Percentiles rank a stretch among this genome's conserved stretches.
These are phyloP conservation scores for Dactylis glomerata DNA, from an alignment of 176 grass and related monocot species.

Conservation along the genomic window DNA sequence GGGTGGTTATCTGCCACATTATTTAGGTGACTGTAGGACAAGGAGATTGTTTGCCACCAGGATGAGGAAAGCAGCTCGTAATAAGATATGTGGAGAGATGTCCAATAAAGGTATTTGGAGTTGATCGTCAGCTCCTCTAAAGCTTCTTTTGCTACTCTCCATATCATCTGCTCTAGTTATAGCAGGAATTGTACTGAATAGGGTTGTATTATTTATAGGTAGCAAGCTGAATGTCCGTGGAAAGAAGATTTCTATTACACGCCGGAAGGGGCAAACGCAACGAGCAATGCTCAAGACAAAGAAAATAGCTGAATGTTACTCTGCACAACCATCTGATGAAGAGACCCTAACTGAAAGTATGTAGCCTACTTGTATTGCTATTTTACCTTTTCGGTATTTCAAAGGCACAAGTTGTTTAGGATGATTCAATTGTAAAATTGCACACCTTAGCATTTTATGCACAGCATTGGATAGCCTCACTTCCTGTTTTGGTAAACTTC, in stretches of 20 bases:
- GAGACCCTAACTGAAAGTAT: slow-evolving; percentile 53
- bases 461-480: slow-evolving; percentile 27
- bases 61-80: slow-evolving; percentile 59
- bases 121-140: slow-evolving; percentile 22
- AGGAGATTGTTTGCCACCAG: slow-evolving; percentile 67
- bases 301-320: slow-evolving; percentile 32
- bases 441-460: slow-evolving; percentile 1
- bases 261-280: slow-evolving; percentile 49
- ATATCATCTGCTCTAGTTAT: slow-evolving; percentile 6
- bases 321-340: slow-evolving; percentile 32
- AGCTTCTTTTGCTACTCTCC: slow-evolving; percentile 22
- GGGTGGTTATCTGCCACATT: slow-evolving; percentile 31
- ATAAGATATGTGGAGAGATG: slow-evolving; percentile 39
- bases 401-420: slow-evolving; percentile 1
- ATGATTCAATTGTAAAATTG: slow-evolving; percentile 13
- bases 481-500: neutral
- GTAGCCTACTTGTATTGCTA: neutral
- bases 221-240: slow-evolving; percentile 33
- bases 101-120: slow-evolving; percentile 47
- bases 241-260: slow-evolving; percentile 51
- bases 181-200: slow-evolving; percentile 33
- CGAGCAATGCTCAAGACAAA: slow-evolving; percentile 56
- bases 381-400: slow-evolving; percentile 9
- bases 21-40: slow-evolving; percentile 52
- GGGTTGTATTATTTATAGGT: slow-evolving; percentile 43